phyloP scores from a whole-genome alignment of 306 rosid genomes.

The Sindora glabra region DNA sequence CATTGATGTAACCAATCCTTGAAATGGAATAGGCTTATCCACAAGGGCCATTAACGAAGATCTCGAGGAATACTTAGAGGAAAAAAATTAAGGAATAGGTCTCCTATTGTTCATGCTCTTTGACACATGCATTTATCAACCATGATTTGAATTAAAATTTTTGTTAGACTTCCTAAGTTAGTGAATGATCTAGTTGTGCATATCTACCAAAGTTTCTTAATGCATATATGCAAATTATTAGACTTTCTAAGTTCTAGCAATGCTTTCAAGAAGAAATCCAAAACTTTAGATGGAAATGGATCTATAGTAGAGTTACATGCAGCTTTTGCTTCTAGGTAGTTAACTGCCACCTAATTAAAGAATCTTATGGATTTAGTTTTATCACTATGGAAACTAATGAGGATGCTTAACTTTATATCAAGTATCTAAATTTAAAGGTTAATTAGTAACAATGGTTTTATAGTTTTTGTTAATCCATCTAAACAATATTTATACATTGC shows the following conservation, averaged over 20 bases:
- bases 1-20: constrained; percentile 27
- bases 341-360: constrained; percentile 34
- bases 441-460: constrained; percentile 25
- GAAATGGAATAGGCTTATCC: constrained; percentile 46
- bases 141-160: background rate
- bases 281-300: too few relatives aligned
- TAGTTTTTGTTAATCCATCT: background rate
- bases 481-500: background rate
- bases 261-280: background rate
- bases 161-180: background rate
- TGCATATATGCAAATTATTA: background rate
- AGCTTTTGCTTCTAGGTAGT: constrained; percentile 33
- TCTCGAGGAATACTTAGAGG: constrained; percentile 30
- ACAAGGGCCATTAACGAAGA: constrained; percentile 30
- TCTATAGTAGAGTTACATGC: background rate
- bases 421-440: constrained; percentile 38
- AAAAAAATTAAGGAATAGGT: constrained; percentile 39
- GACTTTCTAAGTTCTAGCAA: too few relatives aligned
- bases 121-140: background rate
- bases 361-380: constrained; percentile 46
- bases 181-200: background rate
- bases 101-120: background rate
- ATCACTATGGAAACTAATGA: constrained; percentile 42
- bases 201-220: background rate
- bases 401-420: constrained; percentile 41